A percentile compares a stretch with the other conserved stretches of the same genome.
phyloP scores from a whole-genome alignment of 1,284 basidiomycete species.

The Apiotrichum brassicae region DNA sequence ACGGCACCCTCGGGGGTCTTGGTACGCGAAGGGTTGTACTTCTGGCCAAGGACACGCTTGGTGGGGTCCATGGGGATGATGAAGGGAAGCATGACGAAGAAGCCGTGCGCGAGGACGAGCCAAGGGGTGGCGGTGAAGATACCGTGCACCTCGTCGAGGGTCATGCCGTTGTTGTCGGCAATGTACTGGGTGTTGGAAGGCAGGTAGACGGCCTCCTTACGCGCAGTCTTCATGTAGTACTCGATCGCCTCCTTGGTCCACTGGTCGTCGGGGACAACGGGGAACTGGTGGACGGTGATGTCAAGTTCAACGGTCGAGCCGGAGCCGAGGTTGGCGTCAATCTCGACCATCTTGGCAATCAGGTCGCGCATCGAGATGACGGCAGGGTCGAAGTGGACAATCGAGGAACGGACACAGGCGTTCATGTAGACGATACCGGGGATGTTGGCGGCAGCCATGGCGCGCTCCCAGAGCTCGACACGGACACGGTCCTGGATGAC shows the following conservation, averaged over 20 bases:
- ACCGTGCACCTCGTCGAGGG: constrained; percentile 12
- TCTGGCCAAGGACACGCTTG: constrained; percentile 38
- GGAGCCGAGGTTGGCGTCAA: constrained; percentile 3
- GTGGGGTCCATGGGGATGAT: constrained; percentile 27
- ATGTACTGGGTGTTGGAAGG: constrained; percentile 63
- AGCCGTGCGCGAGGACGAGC: constrained; percentile 21
- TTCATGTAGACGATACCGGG: constrained; percentile 50
- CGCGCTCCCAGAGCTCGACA: constrained; percentile 55
- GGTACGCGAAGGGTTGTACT: constrained; percentile 47
- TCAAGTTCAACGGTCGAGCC: constrained; percentile 48
- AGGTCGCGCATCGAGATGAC: constrained; percentile 48
- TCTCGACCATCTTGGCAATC: constrained; percentile 44
- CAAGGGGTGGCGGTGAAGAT: constrained; percentile 17
- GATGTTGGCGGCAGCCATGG: constrained; percentile 41
- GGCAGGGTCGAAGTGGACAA: constrained; percentile 55
- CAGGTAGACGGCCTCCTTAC: constrained; percentile 54
- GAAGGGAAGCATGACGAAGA: constrained; percentile 23
- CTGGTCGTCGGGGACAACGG: constrained; percentile 58
- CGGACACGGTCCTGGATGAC: constrained; percentile 54
- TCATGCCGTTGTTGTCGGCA: constrained; percentile 53
- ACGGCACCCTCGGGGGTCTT: constrained; percentile 52
- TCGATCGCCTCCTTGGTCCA: constrained; percentile 57
- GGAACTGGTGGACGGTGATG: constrained; percentile 56
- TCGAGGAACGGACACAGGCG: constrained; percentile 57
- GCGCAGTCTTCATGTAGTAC: constrained; percentile 50